A percentile compares a stretch with the other conserved stretches of the same genome.
These are phyloP conservation scores for Fraxinus xanthoxyloides DNA, from an alignment of 305 asterid species.

Conservation along the genomic window DNA sequence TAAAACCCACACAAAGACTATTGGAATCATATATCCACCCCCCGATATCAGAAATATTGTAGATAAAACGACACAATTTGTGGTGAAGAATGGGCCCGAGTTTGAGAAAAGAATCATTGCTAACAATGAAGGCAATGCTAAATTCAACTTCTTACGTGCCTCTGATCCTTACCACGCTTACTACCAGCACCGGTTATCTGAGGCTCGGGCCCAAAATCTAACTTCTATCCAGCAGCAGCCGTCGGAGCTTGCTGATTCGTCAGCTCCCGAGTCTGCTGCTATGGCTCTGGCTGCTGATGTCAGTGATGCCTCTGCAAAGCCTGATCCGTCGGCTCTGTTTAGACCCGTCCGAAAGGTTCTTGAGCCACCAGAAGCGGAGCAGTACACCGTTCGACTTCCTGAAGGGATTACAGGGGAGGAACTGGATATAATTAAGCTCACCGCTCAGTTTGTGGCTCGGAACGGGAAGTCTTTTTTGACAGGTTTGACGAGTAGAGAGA, in stretches of 20 bases:
- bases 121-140: slow-evolving; percentile 81
- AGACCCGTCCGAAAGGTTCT: slow-evolving; percentile 65
- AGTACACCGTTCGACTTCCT: slow-evolving; percentile 80
- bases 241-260: slow-evolving; percentile 34
- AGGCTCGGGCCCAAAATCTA: slow-evolving; percentile 68
- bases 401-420: slow-evolving; percentile 96
- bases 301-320: slow-evolving; percentile 45
- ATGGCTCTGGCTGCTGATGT: slow-evolving; percentile 40
- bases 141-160: slow-evolving; percentile 67
- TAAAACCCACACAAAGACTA: slow-evolving; percentile 77
- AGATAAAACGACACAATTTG: slow-evolving; percentile 84
- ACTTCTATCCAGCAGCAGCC: slow-evolving; percentile 44
- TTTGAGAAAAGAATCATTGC: slow-evolving; percentile 81
- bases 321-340: slow-evolving; percentile 66
- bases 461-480: slow-evolving; percentile 84
- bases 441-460: slow-evolving; percentile 89
- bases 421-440: slow-evolving; percentile 81
- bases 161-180: slow-evolving; percentile 94
- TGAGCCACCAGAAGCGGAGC: slow-evolving; percentile 93
- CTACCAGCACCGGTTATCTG: slow-evolving; percentile 79
- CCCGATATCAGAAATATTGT: slow-evolving; percentile 85
- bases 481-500: slow-evolving; percentile 83
- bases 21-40: slow-evolving; percentile 90
- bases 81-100: slow-evolving; percentile 86
- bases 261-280: slow-evolving; percentile 40